These are phyloP conservation scores for Priceomyces fermenticarens DNA, from an alignment of 805 yeast species.

Conservation along the genomic window DNA sequence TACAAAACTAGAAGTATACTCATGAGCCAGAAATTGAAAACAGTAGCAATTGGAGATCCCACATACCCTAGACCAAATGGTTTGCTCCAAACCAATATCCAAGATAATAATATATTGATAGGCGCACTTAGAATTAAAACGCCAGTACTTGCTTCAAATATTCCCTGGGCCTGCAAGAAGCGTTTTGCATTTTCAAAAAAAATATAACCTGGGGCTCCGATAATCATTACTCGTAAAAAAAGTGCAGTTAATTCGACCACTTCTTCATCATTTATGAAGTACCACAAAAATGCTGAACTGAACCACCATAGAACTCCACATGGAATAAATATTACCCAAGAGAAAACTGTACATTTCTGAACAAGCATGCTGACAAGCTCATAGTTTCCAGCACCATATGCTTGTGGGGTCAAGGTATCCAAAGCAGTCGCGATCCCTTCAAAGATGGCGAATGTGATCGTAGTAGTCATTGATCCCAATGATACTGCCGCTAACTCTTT, in stretches of 20 bases:
- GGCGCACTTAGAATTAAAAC: conserved; percentile 41
- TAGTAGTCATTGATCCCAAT: conserved; percentile 42
- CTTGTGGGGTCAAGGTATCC: conserved; percentile 45
- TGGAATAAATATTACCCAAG: conserved; percentile 34
- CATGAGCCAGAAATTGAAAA: conserved; percentile 43
- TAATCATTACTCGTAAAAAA: conserved; percentile 32
- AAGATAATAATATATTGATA: conserved; percentile 36
- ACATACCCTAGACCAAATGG: conserved; percentile 38
- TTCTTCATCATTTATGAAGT: conserved; percentile 29
- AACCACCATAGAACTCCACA: conserved; percentile 42
- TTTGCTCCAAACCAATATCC: conserved; percentile 42
- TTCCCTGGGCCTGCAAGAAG: conserved; percentile 45
- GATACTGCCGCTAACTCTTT: conserved; percentile 46
- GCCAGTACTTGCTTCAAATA: conserved; percentile 47
- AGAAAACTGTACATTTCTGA: conserved; percentile 36
- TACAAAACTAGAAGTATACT: conserved; percentile 32
- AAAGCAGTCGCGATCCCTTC: conserved; percentile 47
- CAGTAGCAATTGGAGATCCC: conserved; percentile 44
- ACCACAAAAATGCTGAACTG: conserved; percentile 23
- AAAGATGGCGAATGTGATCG: conserved; percentile 42
- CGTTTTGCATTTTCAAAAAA: conserved; percentile 41
- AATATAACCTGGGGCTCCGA: conserved; percentile 44
- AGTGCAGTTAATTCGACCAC: conserved; percentile 32
- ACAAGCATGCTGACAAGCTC: conserved; percentile 35
- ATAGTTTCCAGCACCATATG: conserved; percentile 42